Evolutionary conservation across 2,329 filamentous ascomycete species (phyloP).

Genomic region (Hypomyces rosellus): DNA sequence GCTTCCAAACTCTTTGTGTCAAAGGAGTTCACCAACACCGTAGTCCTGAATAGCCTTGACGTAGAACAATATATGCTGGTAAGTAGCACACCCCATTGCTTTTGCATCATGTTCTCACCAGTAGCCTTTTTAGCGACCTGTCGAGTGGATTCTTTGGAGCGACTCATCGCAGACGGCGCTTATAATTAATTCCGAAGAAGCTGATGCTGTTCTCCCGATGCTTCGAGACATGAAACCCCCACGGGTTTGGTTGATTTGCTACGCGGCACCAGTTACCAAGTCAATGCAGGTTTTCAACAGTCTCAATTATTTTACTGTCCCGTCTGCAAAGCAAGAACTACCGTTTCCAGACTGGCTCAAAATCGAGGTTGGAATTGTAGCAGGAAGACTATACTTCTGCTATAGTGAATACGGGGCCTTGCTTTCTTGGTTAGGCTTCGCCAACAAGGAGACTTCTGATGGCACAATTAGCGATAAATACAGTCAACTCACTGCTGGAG

Average conservation of each 20-base stretch:
- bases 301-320: constrained; percentile 47
- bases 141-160: constrained; percentile 58
- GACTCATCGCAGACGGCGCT: constrained; percentile 39
- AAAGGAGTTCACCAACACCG: constrained; percentile 12
- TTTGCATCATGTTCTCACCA: background rate
- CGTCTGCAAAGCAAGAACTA: constrained; percentile 35
- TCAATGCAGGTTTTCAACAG: constrained; percentile 54
- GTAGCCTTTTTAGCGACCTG: constrained; percentile 30
- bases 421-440: constrained; percentile 12
- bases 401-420: constrained; percentile 38
- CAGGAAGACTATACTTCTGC: constrained; percentile 54
- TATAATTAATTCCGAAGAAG: constrained; percentile 57
- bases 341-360: constrained; percentile 44
- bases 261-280: constrained; percentile 53
- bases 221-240: constrained; percentile 23
- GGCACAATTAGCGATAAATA: background rate
- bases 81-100: background rate
- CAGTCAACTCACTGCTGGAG: no score
- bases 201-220: constrained; percentile 44
- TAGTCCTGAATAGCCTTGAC: background rate
- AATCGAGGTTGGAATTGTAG: constrained; percentile 53
- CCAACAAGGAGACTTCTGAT: background rate
- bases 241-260: constrained; percentile 43
- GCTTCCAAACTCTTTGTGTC: constrained; percentile 29
- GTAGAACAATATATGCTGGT: constrained; percentile 5